phyloP scores from a whole-genome alignment of 352 stramenopile species.

The Phytophthora nicotianae region DNA sequence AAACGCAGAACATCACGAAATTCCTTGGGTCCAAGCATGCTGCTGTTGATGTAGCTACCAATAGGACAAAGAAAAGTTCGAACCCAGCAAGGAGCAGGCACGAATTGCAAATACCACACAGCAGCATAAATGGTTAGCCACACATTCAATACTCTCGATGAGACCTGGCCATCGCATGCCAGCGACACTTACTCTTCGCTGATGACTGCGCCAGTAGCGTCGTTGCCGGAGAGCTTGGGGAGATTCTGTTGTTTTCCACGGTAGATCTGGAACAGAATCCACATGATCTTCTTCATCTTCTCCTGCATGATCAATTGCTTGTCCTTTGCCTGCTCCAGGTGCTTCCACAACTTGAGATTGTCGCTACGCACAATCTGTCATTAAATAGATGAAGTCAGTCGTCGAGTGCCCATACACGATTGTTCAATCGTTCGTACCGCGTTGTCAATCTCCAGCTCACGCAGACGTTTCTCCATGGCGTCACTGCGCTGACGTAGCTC shows the following conservation, averaged over 20 bases:
- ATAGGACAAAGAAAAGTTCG: slow-evolving; percentile 45
- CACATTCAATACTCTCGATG: slow-evolving; percentile 9
- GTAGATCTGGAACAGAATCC: slow-evolving; percentile 91
- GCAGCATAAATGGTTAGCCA: slow-evolving; percentile 42
- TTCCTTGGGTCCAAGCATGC: slow-evolving; percentile 82
- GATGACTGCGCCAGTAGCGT: slow-evolving; percentile 52
- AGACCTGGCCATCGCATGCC: neutral
- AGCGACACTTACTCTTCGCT: slow-evolving; percentile 81
- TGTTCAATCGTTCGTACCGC: slow-evolving; percentile 44
- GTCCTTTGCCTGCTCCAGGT: slow-evolving; percentile 83
- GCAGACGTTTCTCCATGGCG: slow-evolving; percentile 87
- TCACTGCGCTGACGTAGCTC: slow-evolving; percentile 83
- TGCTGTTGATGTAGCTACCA: slow-evolving; percentile 81
- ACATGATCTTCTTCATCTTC: slow-evolving; percentile 94
- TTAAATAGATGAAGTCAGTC: neutral
- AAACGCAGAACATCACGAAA: slow-evolving; percentile 87
- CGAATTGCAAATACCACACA: slow-evolving; percentile 37
- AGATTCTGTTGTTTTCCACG: slow-evolving; percentile 78
- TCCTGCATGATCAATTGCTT: slow-evolving; percentile 91
- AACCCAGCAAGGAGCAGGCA: slow-evolving; percentile 17
- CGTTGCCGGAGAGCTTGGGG: slow-evolving; percentile 74
- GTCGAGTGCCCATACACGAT: neutral
- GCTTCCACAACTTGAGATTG: slow-evolving; percentile 90
- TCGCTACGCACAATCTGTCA: slow-evolving; percentile 84
- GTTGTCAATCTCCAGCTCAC: slow-evolving; percentile 88